These are phyloP conservation scores for Sinapis alba DNA, from an alignment of 441 rosid species.

Conservation along the genomic window DNA sequence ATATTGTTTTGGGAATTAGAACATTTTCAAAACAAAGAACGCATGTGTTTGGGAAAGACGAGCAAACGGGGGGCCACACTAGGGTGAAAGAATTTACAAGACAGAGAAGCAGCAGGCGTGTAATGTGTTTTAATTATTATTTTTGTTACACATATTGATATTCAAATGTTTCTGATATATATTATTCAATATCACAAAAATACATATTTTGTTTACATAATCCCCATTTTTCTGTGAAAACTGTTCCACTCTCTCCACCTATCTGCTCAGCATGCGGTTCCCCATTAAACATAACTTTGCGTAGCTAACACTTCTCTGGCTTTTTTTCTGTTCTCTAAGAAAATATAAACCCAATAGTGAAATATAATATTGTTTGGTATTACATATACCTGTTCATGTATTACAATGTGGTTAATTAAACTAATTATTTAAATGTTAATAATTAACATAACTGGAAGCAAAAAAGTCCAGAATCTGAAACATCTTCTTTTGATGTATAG, in stretches of 20 bases:
- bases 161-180: not conserved
- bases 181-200: not conserved
- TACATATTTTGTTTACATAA: not conserved
- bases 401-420: not conserved
- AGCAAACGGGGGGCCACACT: slow-evolving; percentile 30
- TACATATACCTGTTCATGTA: not conserved
- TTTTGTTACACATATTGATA: not conserved
- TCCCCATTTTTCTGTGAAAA: not conserved
- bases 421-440: not conserved
- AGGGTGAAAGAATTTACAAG: slow-evolving; percentile 31
- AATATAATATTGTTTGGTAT: not conserved
- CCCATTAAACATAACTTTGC: slow-evolving; percentile 21
- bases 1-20: slow-evolving; percentile 13
- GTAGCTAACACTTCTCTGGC: slow-evolving; percentile 26
- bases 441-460: not conserved
- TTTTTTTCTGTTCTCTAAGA: not conserved
- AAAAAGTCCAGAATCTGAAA: not conserved
- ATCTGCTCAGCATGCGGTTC: slow-evolving; percentile 22
- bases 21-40: slow-evolving; percentile 15
- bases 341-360: not conserved
- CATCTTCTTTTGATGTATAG: not conserved
- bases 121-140: slow-evolving; percentile 27
- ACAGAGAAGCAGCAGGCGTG: slow-evolving; percentile 38
- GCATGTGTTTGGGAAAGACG: slow-evolving; percentile 38
- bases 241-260: slow-evolving; percentile 2